phyloP scores from a whole-genome alignment of 2,329 filamentous ascomycete genomes.

The Aspergillus uvarum region DNA sequence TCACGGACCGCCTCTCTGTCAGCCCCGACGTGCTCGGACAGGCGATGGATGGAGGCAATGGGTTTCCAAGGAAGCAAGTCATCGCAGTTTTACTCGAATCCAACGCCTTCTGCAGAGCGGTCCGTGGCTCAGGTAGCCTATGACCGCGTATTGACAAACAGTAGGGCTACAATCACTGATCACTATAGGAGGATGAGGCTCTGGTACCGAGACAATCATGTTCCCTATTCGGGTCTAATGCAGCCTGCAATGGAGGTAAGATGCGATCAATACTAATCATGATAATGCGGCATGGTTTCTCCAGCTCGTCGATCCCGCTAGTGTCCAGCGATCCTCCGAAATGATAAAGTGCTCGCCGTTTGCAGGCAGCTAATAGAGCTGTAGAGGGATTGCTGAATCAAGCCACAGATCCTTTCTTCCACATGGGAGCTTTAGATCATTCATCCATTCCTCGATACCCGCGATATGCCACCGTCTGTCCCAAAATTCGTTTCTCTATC shows the following conservation, averaged over 20 bases:
- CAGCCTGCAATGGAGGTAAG: background rate
- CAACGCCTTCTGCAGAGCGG: background rate
- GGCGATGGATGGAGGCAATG: background rate
- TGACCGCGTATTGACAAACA: background rate
- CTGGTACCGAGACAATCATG: background rate
- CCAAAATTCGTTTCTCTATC: background rate
- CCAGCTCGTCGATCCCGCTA: constrained; percentile 19
- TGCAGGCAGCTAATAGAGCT: background rate
- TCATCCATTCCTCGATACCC: constrained; percentile 18
- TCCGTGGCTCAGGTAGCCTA: background rate
- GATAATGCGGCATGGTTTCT: constrained; percentile 18
- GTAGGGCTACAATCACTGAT: background rate
- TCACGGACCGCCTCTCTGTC: constrained; percentile 27
- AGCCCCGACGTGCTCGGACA: constrained; percentile 21
- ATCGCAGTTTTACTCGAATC: background rate
- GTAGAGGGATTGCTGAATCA: too few relatives aligned
- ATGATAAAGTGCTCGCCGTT: constrained; percentile 5
- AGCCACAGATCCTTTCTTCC: constrained; percentile 10
- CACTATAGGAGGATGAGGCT: background rate
- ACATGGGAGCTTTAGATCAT: constrained; percentile 21
- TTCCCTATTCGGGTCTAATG: background rate
- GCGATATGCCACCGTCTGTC: constrained; percentile 4
- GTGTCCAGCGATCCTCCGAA: constrained; percentile 11
- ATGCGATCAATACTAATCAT: background rate
- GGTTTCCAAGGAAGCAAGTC: background rate